These are phyloP conservation scores for Striga asiatica DNA, from an alignment of 257 asterid species.

Conservation along the genomic window DNA sequence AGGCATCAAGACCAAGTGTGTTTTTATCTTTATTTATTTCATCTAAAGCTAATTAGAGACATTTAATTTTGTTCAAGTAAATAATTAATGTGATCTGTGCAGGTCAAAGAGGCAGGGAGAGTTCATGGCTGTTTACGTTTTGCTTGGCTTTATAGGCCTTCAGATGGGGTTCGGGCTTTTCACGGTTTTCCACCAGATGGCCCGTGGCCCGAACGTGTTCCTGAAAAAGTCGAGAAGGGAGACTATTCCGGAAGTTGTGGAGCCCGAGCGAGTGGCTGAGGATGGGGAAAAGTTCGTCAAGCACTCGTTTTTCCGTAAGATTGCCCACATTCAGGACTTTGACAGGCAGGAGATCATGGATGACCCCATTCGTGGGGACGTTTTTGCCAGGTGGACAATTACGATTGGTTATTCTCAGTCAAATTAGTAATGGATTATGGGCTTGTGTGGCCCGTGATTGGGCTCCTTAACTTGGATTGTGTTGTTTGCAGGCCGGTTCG, in stretches of 20 bases:
- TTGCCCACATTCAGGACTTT: constrained; percentile 36
- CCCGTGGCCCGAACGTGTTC: constrained; percentile 36
- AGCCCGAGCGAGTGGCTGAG: constrained; percentile 45
- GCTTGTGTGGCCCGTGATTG: too few species aligned
- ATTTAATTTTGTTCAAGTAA: too few species aligned
- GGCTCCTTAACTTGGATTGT: too few species aligned
- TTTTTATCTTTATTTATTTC: too few species aligned
- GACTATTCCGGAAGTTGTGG: constrained; percentile 46
- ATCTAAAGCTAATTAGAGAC: too few species aligned
- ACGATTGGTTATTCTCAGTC: too few species aligned
- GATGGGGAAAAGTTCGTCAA: constrained; percentile 33
- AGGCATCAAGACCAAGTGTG: constrained; percentile 22
- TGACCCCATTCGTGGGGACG: constrained; percentile 24
- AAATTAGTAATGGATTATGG: too few species aligned
- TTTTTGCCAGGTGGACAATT: constrained; percentile 31
- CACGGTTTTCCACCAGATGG: constrained; percentile 39
- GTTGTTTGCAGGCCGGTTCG: constrained; percentile 20
- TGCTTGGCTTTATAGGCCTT: constrained; percentile 36
- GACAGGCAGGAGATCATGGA: constrained; percentile 11
- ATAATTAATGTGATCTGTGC: neutral
- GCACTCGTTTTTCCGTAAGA: constrained; percentile 42
- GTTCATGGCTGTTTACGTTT: constrained; percentile 31
- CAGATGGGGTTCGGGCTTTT: constrained; percentile 31
- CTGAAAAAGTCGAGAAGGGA: constrained; percentile 48
- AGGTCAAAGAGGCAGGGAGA: constrained; percentile 25